These are phyloP conservation scores for Volvariella volvacea DNA, from an alignment of 1,284 basidiomycete species.

Conservation along the genomic window DNA sequence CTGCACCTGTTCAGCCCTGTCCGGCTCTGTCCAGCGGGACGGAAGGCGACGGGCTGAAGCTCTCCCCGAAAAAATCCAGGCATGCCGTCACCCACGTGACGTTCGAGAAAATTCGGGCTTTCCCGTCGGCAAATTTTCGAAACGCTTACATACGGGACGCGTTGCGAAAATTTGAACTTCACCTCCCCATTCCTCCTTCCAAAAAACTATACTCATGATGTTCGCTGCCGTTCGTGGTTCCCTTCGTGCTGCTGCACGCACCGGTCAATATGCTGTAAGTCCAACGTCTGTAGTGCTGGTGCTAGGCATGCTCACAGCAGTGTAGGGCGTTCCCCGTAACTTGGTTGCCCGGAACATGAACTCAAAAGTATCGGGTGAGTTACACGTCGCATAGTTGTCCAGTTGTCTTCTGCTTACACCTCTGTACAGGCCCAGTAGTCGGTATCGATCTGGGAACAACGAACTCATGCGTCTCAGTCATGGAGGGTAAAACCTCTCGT, in stretches of 20 bases:
- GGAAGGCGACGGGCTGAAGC: too few relatives aligned
- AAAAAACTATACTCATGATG: constrained; percentile 39
- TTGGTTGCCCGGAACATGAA: constrained; percentile 78
- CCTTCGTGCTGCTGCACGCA: constrained; percentile 49
- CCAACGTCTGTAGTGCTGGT: not conserved
- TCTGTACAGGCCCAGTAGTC: constrained; percentile 60
- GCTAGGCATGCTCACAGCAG: constrained; percentile 7
- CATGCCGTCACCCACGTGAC: constrained; percentile 11
- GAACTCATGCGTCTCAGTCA: constrained; percentile 91
- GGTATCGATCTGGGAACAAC: constrained; percentile 85
- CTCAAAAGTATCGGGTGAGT: constrained; percentile 70
- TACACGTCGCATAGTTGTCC: constrained; percentile 1
- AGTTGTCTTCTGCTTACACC: constrained; percentile 5
- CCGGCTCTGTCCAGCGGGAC: too few relatives aligned
- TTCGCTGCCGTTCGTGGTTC: constrained; percentile 59
- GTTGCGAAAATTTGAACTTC: constrained; percentile 33
- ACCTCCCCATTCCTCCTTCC: constrained; percentile 26
- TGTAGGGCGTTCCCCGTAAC: constrained; percentile 58
- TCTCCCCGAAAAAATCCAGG: too few relatives aligned
- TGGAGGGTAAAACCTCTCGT: constrained; percentile 92
- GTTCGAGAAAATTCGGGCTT: constrained; percentile 24
- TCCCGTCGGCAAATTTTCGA: constrained; percentile 23
- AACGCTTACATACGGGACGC: constrained; percentile 31
- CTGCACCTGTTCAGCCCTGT: too few relatives aligned
- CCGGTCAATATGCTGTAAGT: constrained; percentile 62